Evolutionary conservation across 805 yeast genomes (phyloP).

Genomic region (Citeromyces matritensis): DNA sequence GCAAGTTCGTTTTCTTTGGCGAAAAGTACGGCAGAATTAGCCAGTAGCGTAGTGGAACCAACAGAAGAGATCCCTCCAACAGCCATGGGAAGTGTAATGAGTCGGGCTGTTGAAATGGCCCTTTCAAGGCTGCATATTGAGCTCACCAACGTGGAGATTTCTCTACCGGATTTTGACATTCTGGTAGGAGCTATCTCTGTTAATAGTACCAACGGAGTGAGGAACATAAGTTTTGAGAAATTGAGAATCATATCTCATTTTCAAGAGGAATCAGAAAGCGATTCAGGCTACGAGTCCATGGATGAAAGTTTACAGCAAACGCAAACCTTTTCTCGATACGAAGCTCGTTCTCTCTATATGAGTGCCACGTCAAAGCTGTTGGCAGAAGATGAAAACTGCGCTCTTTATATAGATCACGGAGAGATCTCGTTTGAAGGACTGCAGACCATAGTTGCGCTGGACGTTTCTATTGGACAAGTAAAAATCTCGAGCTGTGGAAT

Average conservation of each 20-base stretch:
- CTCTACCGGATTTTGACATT: slow-evolving; percentile 20
- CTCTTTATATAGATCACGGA: slow-evolving; percentile 17
- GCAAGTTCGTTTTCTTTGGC: slow-evolving; percentile 35
- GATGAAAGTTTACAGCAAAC: slow-evolving; percentile 7
- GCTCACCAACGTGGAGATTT: slow-evolving; percentile 29
- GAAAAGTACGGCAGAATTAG: slow-evolving; percentile 63
- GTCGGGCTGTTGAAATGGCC: slow-evolving; percentile 53
- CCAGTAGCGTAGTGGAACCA: slow-evolving; percentile 30
- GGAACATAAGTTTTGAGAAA: slow-evolving; percentile 19
- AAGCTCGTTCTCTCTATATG: slow-evolving; percentile 64
- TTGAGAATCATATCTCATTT: slow-evolving; percentile 19
- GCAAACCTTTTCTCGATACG: slow-evolving; percentile 39
- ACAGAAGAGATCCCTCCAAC: slow-evolving; percentile 6
- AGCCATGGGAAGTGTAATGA: slow-evolving; percentile 40
- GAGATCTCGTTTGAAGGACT: slow-evolving; percentile 32
- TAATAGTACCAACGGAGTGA: slow-evolving; percentile 27
- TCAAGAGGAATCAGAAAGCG: slow-evolving; percentile 8
- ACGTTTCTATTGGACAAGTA: slow-evolving; percentile 21
- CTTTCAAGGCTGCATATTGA: slow-evolving; percentile 40
- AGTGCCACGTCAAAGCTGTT: slow-evolving; percentile 55
- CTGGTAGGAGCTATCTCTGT: slow-evolving; percentile 16
- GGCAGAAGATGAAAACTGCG: slow-evolving; percentile 3
- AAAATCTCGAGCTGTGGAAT: slow-evolving; percentile 28
- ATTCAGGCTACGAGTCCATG: slow-evolving; percentile 8
- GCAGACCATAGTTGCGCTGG: slow-evolving; percentile 16